Evolutionary conservation across 192 early-diverging fungal species (phyloP), one percentile per base, ranked within the genome.

Genomic region (Linnemannia hyalina): DNA sequence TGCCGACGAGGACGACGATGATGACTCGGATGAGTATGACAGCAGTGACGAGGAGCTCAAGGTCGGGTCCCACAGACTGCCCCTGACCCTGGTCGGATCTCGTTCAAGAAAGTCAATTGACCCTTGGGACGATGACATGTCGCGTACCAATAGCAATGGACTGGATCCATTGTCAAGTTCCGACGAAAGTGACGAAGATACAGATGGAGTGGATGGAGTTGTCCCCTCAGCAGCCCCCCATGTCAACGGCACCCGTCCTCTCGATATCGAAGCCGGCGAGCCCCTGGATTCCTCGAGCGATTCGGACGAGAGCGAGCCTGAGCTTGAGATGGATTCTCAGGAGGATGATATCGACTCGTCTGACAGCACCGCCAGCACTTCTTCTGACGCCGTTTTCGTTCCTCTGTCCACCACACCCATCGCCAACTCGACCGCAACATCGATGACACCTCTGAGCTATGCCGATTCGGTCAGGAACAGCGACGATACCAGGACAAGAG

Each of bases 261-360:
- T 85, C 16, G 83, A 85, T 73, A 79, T 85, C 2, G 83, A 85
- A 32, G 77, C 81, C 72, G 80, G 77, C 41, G 76, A 86, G 16
- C 52, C 54, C 6, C 70, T 42, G 29, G 75, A 76, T 26, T 22
- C 57, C 36, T 60, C 75, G 6, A 42, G 52, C 11, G 75, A 29
- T 29, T 44, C 29, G 73, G 46, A 47, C n/a, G 52, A 47, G 32
- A 74, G 46, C 18, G 73, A 75, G 9, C 36, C 73, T 57, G 73
- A 54, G 10, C 52, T 75, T 23, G 73, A 75, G 49, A 32, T 54
- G 52, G 52, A 54, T 49, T 75, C 26, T 75, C 73, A 23, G 36
- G 82, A 73, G n/a, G 20, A 47, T 41, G 57, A 11, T 2, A 36
- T 40, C 40, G 54, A 60, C 15, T 18, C 11, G 35, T 49, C 32